phyloP scores from a whole-genome alignment of 164 flowering plant genomes.

The Dillenia suffruticosa region DNA sequence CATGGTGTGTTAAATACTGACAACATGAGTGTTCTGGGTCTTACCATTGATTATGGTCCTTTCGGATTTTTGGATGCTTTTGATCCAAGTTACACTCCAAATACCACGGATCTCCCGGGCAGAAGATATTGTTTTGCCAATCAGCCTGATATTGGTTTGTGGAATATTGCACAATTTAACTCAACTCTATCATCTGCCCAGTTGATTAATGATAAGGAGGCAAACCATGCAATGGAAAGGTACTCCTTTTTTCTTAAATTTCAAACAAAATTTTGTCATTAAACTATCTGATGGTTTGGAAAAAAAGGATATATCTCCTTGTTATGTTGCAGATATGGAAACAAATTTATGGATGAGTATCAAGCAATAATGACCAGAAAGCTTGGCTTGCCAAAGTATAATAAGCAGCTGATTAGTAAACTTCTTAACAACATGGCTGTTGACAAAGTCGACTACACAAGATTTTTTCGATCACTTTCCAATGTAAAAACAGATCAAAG shows the following conservation, averaged over 20 bases:
- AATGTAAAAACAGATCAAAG: constrained; percentile 71
- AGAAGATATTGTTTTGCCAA: constrained; percentile 97
- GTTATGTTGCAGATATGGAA: constrained; percentile 73
- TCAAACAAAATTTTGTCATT: background rate
- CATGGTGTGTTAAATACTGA: constrained; percentile 98
- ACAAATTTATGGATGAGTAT: constrained; percentile 96
- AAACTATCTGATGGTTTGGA: too few species aligned
- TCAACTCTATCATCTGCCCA: constrained; percentile 69
- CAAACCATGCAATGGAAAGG: constrained; percentile 98
- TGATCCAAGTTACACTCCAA: constrained; percentile 97
- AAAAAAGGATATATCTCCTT: background rate
- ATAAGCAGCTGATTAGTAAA: constrained; percentile 78
- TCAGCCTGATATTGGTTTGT: constrained; percentile 95
- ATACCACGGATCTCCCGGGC: constrained; percentile 98
- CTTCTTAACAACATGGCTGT: constrained; percentile 85
- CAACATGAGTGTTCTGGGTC: constrained; percentile 95
- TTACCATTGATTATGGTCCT: constrained; percentile 98
- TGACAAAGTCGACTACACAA: constrained; percentile 94
- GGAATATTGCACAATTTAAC: constrained; percentile 93
- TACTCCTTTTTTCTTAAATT: constrained; percentile 15
- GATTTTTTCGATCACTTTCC: constrained; percentile 87
- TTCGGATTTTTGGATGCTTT: constrained; percentile 98
- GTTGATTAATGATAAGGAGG: constrained; percentile 74
- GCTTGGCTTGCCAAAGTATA: constrained; percentile 84
- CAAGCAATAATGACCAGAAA: constrained; percentile 91